Evolutionary conservation across 2,329 filamentous ascomycete species (phyloP).

Genomic region (Arachnomyces sp.): DNA sequence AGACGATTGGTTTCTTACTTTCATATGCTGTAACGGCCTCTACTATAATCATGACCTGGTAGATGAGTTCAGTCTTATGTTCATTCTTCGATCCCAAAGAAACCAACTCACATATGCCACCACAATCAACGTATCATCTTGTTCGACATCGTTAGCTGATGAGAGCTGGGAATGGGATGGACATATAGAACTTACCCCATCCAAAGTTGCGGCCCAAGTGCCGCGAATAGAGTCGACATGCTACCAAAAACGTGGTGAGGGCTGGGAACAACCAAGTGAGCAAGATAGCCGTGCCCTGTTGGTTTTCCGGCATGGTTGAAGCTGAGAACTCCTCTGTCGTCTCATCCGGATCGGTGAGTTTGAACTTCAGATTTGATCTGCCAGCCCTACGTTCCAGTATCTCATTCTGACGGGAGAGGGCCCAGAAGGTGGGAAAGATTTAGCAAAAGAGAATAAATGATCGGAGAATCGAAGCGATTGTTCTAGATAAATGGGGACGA

Average conservation of each 20-base stretch:
- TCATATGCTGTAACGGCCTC: not conserved
- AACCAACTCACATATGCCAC: constrained; percentile 1
- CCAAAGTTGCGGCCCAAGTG: constrained; percentile 1
- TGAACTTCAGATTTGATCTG: no score
- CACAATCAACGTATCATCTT: constrained; percentile 1
- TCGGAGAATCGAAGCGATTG: no score
- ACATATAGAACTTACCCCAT: constrained; percentile 2
- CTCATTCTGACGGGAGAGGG: no score
- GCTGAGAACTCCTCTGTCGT: not conserved
- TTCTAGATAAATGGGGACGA: no score
- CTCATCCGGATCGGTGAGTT: no score
- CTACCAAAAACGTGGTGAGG: constrained; percentile 1
- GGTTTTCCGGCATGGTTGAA: not conserved
- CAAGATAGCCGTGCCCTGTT: not conserved
- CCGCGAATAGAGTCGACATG: constrained; percentile 1
- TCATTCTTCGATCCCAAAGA: not conserved
- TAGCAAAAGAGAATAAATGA: no score
- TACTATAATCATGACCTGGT: not conserved
- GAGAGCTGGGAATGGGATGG: not conserved
- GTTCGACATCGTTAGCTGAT: not conserved
- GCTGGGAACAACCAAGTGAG: constrained; percentile 2
- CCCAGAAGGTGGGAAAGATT: no score
- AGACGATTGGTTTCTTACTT: not conserved
- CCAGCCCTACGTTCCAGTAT: no score
- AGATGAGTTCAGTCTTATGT: not conserved